Evolutionary conservation across 1,284 basidiomycete species (phyloP).

Genomic region (Afroboletus lepidellus): DNA sequence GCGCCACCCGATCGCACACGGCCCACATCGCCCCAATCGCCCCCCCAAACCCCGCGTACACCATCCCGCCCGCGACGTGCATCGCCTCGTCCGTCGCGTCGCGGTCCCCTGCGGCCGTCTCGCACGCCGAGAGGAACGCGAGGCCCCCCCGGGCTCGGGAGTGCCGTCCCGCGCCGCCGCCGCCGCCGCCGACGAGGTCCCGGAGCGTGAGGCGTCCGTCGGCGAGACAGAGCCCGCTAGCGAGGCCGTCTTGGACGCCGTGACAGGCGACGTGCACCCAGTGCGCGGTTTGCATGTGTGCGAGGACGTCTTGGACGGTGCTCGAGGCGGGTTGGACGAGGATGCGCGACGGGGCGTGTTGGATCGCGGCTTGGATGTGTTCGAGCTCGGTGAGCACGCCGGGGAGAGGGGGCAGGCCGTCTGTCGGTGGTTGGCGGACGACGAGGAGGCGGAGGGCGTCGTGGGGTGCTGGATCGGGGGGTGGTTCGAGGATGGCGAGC

Average conservation of each 20-base stretch:
- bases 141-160: slow-evolving; percentile 10
- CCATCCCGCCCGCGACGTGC: too few species aligned
- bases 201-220: too few species aligned
- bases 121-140: slow-evolving; percentile 5
- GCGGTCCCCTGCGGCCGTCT: too few species aligned
- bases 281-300: slow-evolving; percentile 4
- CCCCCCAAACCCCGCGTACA: too few species aligned
- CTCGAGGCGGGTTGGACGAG: slow-evolving; percentile 8
- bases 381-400: too few species aligned
- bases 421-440: background rate
- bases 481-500: too few species aligned
- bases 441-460: slow-evolving; percentile 2
- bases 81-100: too few species aligned
- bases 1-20: too few species aligned
- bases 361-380: too few species aligned
- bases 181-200: slow-evolving; percentile 2
- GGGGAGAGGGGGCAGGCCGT: background rate
- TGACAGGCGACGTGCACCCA: slow-evolving; percentile 13
- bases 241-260: slow-evolving; percentile 5
- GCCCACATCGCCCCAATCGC: background rate
- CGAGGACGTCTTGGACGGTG: slow-evolving; percentile 7
- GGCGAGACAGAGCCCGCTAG: slow-evolving; percentile 2
- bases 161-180: too few species aligned
- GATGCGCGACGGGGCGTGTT: background rate
- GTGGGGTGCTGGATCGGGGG: background rate